phyloP scores from a whole-genome alignment of 441 rosid species.

The Syzygium syzygioides region DNA sequence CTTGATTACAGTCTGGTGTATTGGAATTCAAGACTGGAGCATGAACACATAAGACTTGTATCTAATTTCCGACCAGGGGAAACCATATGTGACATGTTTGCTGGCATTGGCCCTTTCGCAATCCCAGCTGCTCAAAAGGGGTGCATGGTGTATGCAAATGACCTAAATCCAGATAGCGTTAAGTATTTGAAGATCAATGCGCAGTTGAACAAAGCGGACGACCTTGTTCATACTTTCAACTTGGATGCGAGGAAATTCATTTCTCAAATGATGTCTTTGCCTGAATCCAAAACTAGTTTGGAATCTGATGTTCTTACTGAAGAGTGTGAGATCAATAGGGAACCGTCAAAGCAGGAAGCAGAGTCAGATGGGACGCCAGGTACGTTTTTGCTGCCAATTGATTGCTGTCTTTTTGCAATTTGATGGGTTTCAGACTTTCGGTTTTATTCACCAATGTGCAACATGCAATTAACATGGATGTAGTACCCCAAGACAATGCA shows the following conservation, averaged over 20 bases:
- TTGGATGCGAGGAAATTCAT: conserved; percentile 88
- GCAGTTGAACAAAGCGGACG: conserved; percentile 74
- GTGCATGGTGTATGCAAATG: conserved; percentile 85
- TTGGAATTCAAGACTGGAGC: conserved; percentile 96
- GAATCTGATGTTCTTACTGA: conserved; percentile 26
- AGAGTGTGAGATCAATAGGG: conserved; percentile 17
- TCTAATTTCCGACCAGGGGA: conserved; percentile 76
- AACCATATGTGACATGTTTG: conserved; percentile 88
- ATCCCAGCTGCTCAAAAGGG: conserved; percentile 95
- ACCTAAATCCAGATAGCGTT: conserved; percentile 78
- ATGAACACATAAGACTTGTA: conserved; percentile 77
- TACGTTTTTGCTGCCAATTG: conserved; percentile 6
- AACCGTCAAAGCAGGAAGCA: conserved; percentile 9
- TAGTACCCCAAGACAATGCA: conserved; percentile 6
- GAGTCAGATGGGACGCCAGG: conserved; percentile 19
- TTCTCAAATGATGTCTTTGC: conserved; percentile 47
- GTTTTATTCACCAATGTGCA: not conserved
- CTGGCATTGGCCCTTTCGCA: conserved; percentile 95
- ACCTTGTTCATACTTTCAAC: conserved; percentile 47
- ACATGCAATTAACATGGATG: conserved; percentile 23
- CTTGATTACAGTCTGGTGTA: conserved; percentile 83
- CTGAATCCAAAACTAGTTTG: conserved; percentile 28
- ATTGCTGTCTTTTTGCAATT: not conserved
- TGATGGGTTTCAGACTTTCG: not conserved
- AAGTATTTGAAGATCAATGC: conserved; percentile 83